Percentiles rank a stretch among this genome's conserved stretches.
Conservation (phyloP, 768 basidiomycete genomes). For the Podaxis sp. region DNA sequence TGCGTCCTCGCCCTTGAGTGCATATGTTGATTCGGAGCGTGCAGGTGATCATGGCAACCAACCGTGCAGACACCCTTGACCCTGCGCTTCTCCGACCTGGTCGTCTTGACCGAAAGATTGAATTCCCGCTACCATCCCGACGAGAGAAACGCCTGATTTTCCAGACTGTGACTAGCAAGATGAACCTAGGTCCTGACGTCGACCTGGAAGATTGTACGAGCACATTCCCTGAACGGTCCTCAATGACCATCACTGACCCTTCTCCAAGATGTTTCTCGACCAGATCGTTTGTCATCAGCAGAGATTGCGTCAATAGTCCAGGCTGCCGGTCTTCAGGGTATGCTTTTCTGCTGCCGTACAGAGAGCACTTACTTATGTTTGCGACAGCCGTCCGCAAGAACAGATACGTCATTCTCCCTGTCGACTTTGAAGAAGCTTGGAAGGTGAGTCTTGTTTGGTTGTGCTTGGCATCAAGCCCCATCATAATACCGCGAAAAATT, state of each 20-base stretch:
- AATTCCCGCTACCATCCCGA: constrained; percentile 92
- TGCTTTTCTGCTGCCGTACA: neutral
- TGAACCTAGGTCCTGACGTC: constrained; percentile 97
- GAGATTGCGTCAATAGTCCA: constrained; percentile 96
- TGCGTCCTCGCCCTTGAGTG: neutral
- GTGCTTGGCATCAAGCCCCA: constrained; percentile 37
- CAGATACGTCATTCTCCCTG: constrained; percentile 93
- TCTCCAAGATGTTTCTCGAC: constrained; percentile 85
- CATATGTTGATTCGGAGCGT: neutral
- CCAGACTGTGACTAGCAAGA: constrained; percentile 95
- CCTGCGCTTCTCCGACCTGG: constrained; percentile 97
- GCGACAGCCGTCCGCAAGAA: constrained; percentile 90
- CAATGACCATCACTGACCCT: constrained; percentile 14
- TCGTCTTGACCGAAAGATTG: constrained; percentile 97
- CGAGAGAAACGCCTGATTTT: constrained; percentile 96
- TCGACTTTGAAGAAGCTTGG: constrained; percentile 99
- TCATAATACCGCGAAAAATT: constrained; percentile 21
- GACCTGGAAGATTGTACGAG: constrained; percentile 95
- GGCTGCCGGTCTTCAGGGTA: constrained; percentile 95
- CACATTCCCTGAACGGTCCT: neutral
- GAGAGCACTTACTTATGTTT: neutral
- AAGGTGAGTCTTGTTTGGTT: constrained; percentile 77
- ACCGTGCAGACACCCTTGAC: constrained; percentile 96
- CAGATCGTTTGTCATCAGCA: constrained; percentile 92
- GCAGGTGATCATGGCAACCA: constrained; percentile 99